Evolutionary conservation across 192 early-diverging fungal species (phyloP).

Genomic region (Podochytrium sp.): DNA sequence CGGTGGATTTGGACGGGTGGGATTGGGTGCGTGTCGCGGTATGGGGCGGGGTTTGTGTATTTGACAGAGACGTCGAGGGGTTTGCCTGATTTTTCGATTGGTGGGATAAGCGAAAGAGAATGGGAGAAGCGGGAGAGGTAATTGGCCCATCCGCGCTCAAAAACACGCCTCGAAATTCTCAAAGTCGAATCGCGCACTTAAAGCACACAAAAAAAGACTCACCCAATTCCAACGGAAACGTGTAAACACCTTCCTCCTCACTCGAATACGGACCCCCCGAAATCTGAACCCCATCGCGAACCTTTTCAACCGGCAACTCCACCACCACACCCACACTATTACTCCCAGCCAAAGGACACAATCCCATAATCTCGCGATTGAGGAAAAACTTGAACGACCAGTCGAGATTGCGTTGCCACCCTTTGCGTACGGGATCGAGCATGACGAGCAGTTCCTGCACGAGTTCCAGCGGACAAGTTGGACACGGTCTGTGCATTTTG

Average conservation of each 20-base stretch:
- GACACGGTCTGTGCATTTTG: constrained; percentile 61
- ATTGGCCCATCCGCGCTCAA: neutral
- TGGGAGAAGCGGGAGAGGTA: neutral
- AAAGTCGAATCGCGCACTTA: no score
- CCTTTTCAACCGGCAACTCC: constrained; percentile 15
- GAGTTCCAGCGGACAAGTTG: constrained; percentile 56
- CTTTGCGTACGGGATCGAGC: constrained; percentile 70
- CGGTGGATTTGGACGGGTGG: constrained; percentile 25
- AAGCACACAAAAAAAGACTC: neutral
- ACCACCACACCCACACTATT: constrained; percentile 42
- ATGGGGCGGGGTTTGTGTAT: neutral
- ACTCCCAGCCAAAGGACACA: constrained; percentile 57
- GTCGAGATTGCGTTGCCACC: constrained; percentile 6
- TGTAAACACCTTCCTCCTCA: neutral
- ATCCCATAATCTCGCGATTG: constrained; percentile 43
- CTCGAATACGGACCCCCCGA: no score
- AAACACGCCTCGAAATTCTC: no score
- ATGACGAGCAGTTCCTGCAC: constrained; percentile 80
- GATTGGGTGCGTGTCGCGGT: neutral
- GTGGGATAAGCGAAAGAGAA: neutral
- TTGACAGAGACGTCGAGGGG: neutral
- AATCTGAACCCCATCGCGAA: neutral
- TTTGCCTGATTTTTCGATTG: neutral
- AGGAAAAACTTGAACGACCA: constrained; percentile 55
- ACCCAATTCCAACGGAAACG: constrained; percentile 19